phyloP scores from a whole-genome alignment of 129 eudicot species.

The Pittosporum tobira region DNA sequence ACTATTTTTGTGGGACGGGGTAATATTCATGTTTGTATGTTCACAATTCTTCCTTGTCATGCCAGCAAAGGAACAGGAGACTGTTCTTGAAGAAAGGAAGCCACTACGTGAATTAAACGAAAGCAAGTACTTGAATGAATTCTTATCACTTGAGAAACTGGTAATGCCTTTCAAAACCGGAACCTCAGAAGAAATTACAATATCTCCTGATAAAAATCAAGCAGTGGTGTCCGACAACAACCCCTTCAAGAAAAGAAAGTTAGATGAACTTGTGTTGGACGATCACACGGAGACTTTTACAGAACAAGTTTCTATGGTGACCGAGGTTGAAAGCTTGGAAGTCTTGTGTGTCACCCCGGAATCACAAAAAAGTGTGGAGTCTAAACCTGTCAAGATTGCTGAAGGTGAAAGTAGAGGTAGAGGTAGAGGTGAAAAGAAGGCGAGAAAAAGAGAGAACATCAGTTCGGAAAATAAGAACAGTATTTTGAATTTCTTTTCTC shows the following conservation, averaged over 20 bases:
- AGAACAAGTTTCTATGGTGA: constrained; percentile 34
- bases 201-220: constrained; percentile 13
- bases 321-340: constrained; percentile 37
- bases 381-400: constrained; percentile 20
- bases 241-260: constrained; percentile 56
- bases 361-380: constrained; percentile 53
- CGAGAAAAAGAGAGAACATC: constrained; percentile 7
- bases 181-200: constrained; percentile 6
- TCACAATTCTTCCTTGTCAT: background rate
- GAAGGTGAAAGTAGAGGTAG: constrained; percentile 11
- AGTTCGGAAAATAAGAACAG: constrained; percentile 25
- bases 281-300: constrained; percentile 12
- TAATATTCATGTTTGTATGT: background rate
- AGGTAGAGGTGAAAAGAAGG: constrained; percentile 20
- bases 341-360: constrained; percentile 21
- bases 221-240: constrained; percentile 50
- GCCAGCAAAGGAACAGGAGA: constrained; percentile 20
- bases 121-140: constrained; percentile 20
- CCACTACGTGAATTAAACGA: constrained; percentile 16
- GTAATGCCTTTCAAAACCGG: constrained; percentile 17
- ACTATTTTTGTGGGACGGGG: background rate
- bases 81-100: constrained; percentile 13
- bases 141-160: constrained; percentile 32
- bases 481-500: constrained; percentile 58
- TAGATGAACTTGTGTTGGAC: constrained; percentile 16